Evolutionary conservation across 1,139 yeast species (phyloP), one percentile per base, ranked within the genome.

Genomic region (Pichia sp.): DNA sequence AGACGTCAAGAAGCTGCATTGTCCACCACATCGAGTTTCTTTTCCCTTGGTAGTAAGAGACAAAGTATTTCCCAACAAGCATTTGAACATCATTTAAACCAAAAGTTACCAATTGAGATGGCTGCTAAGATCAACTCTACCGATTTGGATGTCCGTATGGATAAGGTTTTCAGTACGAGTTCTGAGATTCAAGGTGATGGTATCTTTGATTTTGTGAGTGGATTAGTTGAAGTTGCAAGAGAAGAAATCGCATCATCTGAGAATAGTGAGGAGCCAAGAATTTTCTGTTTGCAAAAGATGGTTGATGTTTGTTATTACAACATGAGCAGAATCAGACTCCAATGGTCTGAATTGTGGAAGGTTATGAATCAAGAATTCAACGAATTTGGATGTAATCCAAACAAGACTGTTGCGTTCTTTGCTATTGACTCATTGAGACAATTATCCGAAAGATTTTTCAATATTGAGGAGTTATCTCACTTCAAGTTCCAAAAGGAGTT

Each of bases 241-340:
- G 98, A 91, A 60, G 99, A 94, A 65, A 89, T 93, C 51, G 91
- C 87, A 56, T 85, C 95, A 1, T 86, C 96, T 1, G 93, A 93
- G 7, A 81, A 79, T 60, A 83, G 91, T 44, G 72, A 76, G 11
- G 82, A 88, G 53, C 99, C 99, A 27, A 76, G 99, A 63, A 85
- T 90, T 67, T 94, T 89, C 62, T 87, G 97, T 0, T 70, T 94
- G 53, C 98, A 90, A 60, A 94, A 94, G 62, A 86, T 94, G 74
- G 96, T 94, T 43, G 99, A 94, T 66, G 95, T 94, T 40, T 91
- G 98, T 67, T 93, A 93, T 66, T 94, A 94, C 70, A 94, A 94
- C 65, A 93, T 94, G 98, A 83, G 82, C 48, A 86, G 99, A 72
- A 90, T 94, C 59, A 82, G 96, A 64, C 83, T 94, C 54, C 97